phyloP scores from a whole-genome alignment of 2,329 filamentous ascomycete genomes.

The Microdochium trichocladiopsis region DNA sequence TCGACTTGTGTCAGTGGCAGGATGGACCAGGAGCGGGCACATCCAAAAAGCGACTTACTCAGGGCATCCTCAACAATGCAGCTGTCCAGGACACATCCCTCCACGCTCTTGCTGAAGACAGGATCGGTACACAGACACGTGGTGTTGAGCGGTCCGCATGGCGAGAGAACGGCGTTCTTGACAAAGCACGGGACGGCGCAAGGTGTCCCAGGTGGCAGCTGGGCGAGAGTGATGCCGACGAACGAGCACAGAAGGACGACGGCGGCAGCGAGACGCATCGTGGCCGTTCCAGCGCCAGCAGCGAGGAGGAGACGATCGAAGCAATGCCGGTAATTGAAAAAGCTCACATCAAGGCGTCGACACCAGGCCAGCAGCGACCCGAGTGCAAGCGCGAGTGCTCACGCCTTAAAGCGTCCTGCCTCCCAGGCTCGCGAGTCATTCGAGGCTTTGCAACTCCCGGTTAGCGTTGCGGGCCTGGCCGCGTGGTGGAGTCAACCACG shows the following conservation, averaged over 20 bases:
- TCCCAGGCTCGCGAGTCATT: no score
- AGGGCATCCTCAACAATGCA: neutral
- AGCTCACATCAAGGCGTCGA: no score
- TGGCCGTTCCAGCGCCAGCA: no score
- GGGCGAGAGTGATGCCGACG: neutral
- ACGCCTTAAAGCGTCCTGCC: no score
- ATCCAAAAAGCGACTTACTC: neutral
- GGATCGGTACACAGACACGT: slow-evolving; percentile 3
- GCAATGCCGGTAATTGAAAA: no score
- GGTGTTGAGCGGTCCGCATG: neutral
- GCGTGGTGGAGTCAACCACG: no score
- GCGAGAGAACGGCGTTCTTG: neutral
- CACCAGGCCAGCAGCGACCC: no score
- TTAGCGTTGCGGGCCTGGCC: no score
- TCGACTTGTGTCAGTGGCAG: no score
- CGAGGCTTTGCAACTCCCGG: no score
- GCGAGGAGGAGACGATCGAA: no score
- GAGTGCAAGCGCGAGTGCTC: no score
- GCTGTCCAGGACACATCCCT: neutral
- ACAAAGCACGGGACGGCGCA: neutral
- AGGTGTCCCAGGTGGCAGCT: neutral
- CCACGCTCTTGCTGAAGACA: neutral
- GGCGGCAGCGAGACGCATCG: neutral
- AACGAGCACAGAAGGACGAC: neutral
- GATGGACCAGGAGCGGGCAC: neutral